Evolutionary conservation across 257 asterid genomes (phyloP), one percentile per base, ranked within the genome.

Genomic region (Plectranthus barbatus): DNA sequence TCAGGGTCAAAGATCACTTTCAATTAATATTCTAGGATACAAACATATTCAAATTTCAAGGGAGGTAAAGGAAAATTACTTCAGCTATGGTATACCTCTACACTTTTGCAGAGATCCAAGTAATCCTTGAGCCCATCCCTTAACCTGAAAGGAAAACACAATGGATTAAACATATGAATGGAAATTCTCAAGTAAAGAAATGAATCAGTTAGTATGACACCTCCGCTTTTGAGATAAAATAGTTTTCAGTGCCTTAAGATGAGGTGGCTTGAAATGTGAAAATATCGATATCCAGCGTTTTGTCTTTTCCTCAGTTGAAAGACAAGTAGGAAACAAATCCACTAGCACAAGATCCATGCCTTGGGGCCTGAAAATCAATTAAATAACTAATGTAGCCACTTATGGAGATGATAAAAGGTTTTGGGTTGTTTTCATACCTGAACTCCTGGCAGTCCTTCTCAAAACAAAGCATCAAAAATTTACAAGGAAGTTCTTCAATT

Each of bases 401-500:
- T 18, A 45, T 9, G 71, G 44, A 56, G 49, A 17, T 23, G 15
- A 65, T 18, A 50, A 12, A 67, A 52, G 29, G 21, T 10, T 60
- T 50, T 57, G 34, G 49, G 44, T 66, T 44, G 44, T 34, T 9
- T 53, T 66, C 24, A 23, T 44, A 85, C 97, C 95, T 83, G 80
- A 83, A 87, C 80, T 90, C 97, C 76, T 57, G 85, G 71, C 95
- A 85, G 70, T 82, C 88, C 74, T 83, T 90, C 74, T 77, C 89
- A 72, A 76, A 82, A 74, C 88, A 87, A 76, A 87, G 95, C 96
- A 90, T 76, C 83, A 90, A 73, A 68, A 87, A 29, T 67, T 78
- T 83, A 85, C 95, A 82, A 31, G 97, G 97, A 44, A 90, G 82
- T 73, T 87, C 87, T 79, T 90, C 95, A 49, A 85, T 69, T 29